Conservation (phyloP, 148 eudicot species). For the Simmondsia chinensis region DNA sequence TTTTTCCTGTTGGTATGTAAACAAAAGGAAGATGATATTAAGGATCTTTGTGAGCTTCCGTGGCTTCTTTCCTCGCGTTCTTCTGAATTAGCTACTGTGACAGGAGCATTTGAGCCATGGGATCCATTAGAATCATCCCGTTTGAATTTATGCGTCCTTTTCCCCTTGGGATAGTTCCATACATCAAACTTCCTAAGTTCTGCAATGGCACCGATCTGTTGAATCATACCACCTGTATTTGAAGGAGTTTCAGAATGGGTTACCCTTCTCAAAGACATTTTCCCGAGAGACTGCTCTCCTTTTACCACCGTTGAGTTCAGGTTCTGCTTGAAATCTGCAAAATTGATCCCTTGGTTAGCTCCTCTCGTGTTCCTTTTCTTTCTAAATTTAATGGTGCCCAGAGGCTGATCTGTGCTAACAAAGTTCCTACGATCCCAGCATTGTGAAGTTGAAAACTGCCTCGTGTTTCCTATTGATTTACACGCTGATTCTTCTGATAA, state of each 20-base stretch:
- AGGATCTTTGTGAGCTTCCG: slow-evolving; percentile 11
- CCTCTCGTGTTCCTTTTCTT: slow-evolving; percentile 9
- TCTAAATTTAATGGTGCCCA: slow-evolving; percentile 6
- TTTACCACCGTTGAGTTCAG: slow-evolving; percentile 2
- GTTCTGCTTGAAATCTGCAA: slow-evolving; percentile 12
- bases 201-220: slow-evolving; percentile 7
- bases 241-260: too few relatives aligned
- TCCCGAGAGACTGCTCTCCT: not conserved
- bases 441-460: slow-evolving; percentile 9
- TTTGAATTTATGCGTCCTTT: slow-evolving; percentile 19
- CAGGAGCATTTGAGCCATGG: slow-evolving; percentile 3
- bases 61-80: slow-evolving; percentile 12
- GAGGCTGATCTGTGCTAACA: not conserved
- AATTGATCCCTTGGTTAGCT: slow-evolving; percentile 10
- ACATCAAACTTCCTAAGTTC: slow-evolving; percentile 12
- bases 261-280: slow-evolving; percentile 5
- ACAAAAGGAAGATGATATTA: slow-evolving; percentile 9
- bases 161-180: slow-evolving; percentile 36
- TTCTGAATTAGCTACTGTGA: slow-evolving; percentile 1
- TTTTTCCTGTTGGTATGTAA: slow-evolving; percentile 23
- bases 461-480: slow-evolving; percentile 6
- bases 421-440: slow-evolving; percentile 10
- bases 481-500: slow-evolving; percentile 8
- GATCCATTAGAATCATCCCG: slow-evolving; percentile 8
- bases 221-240: slow-evolving; percentile 13